Evolutionary conservation across 345 rosid genomes (phyloP).

Genomic region (Microthlaspi erraticum): DNA sequence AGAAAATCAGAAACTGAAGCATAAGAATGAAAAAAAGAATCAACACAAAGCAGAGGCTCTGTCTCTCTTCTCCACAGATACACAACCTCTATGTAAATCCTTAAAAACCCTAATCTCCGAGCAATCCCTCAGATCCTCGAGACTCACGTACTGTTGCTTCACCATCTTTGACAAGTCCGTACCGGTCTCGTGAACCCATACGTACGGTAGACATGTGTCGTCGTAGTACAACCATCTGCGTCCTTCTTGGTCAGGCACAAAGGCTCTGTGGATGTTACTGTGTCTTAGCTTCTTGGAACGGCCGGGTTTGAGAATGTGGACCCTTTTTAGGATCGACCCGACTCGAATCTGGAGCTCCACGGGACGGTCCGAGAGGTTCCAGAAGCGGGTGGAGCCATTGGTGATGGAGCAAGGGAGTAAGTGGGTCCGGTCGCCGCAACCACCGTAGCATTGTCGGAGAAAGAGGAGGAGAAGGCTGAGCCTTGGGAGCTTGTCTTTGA

Average conservation of each 20-base stretch:
- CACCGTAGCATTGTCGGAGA: constrained; percentile 61
- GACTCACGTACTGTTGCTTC: constrained; percentile 87
- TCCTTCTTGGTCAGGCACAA: constrained; percentile 49
- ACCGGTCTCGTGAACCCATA: constrained; percentile 80
- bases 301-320: constrained; percentile 83
- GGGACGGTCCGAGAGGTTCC: constrained; percentile 75
- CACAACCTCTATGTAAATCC: constrained; percentile 75
- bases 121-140: constrained; percentile 77
- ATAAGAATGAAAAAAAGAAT: constrained; percentile 22
- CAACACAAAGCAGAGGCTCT: constrained; percentile 70
- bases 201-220: constrained; percentile 77
- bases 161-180: constrained; percentile 80
- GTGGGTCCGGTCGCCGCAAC: constrained; percentile 67
- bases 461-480: constrained; percentile 49
- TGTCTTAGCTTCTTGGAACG: constrained; percentile 72
- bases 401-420: constrained; percentile 39
- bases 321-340: constrained; percentile 79
- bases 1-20: background rate
- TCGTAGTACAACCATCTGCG: constrained; percentile 72
- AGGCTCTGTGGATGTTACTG: constrained; percentile 76
- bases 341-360: constrained; percentile 82
- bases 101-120: constrained; percentile 78
- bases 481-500: constrained; percentile 48
- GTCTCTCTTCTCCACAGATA: constrained; percentile 74
- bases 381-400: constrained; percentile 55